Base-by-base conservation (phyloP, 352 stramenopile genomes). In the Plasmopara viticola region DNA sequence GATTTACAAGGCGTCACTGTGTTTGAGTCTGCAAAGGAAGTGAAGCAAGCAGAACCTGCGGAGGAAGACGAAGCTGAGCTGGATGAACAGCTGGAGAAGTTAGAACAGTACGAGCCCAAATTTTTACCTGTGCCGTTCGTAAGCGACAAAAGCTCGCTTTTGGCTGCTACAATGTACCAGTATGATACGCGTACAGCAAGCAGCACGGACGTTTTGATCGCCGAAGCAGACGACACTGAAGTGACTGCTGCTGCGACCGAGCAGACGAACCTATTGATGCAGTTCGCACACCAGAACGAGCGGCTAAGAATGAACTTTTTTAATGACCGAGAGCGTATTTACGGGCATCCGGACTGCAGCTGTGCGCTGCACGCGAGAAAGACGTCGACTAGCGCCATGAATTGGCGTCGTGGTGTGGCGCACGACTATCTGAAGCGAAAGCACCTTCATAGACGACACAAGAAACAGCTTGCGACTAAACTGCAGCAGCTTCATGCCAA, bases 401-500 rank as follows among this genome's bases (percentile, higher is more conserved):
- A 84, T 62, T 91, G 75, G 72, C 69, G 70, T 29, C 78, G 70
- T 31, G 57, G 50, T 29, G 66, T 84, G 13, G 67, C 62, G 28
- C 62, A 66, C 44, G 64, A 84, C 39, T 87, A 77, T 30, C 58
- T 64, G 42, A 80, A 80, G 52, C 70, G 68, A 54, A 87, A 88
- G 48, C 74, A 91, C 41, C 66, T 90, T 43, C 85, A 87, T 48
- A 74, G 77, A 34, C 77, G 78, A 0, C 68, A 86, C 29, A 88
- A 86, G 51, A 85, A 87, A 48, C 74, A 78, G 38, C 62, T 88
- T 17, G 69, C 60, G 18, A 56, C 60, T 12, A 77, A 82, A 41
- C 51, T 82, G n/a, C 70, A 72, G 34, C 60, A 76, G 48, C 52
- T 86, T 2, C 72, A 74, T 41, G 49, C 53, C n/a, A 74, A 51